Evolutionary conservation across 352 stramenopile genomes (phyloP).

Genomic region (Pythium myriotylum): DNA sequence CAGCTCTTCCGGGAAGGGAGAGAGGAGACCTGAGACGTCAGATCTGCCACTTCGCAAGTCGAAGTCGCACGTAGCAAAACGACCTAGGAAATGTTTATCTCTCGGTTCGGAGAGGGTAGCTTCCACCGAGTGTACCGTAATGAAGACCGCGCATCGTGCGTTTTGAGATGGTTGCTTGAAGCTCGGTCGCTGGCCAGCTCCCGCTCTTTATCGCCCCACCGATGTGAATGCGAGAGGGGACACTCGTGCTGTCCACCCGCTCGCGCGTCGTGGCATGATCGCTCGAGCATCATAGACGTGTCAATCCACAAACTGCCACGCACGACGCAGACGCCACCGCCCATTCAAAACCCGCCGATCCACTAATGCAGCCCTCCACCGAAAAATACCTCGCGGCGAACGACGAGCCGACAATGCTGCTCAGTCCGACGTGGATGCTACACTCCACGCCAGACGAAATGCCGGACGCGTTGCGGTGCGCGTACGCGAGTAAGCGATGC

Average conservation of each 20-base stretch:
- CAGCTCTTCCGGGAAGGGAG: neutral
- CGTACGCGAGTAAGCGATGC: constrained; percentile 74
- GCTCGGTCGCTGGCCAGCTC: neutral
- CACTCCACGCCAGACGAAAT: neutral
- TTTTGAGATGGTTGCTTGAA: neutral
- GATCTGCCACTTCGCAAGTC: constrained; percentile 1
- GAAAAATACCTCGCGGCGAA: neutral
- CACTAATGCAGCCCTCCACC: neutral
- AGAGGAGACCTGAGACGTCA: neutral
- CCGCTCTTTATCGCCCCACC: constrained; percentile 1
- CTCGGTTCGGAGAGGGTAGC: too few relatives aligned
- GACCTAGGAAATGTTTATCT: too few relatives aligned
- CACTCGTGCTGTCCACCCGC: neutral
- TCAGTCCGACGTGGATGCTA: neutral
- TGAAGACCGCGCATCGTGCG: neutral
- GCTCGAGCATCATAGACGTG: neutral
- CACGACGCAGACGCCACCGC: too few relatives aligned
- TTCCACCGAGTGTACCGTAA: constrained; percentile 1
- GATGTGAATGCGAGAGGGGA: neutral
- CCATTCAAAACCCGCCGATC: neutral
- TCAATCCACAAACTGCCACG: neutral
- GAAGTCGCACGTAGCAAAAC: too few relatives aligned
- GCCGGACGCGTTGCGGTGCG: constrained; percentile 34
- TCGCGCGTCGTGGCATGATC: neutral
- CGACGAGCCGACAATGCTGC: neutral